Evolutionary conservation across 1,284 basidiomycete species (phyloP).

Genomic region (Lentinus polychrous): DNA sequence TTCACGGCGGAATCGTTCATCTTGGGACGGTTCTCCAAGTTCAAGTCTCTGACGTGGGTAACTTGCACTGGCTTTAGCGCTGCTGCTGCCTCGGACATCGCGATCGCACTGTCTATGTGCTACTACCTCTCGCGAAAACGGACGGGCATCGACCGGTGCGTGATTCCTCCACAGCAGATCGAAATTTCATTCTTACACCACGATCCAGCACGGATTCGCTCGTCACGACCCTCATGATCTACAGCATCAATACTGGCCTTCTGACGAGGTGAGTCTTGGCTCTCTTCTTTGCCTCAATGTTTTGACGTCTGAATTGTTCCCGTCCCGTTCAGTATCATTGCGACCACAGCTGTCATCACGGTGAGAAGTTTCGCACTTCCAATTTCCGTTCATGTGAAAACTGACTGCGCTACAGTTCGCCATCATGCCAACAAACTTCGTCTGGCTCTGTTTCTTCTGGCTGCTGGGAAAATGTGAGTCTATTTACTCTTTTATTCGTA

Average conservation of each 20-base stretch:
- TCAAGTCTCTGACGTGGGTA: conserved; percentile 23
- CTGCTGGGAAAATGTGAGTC: conserved; percentile 25
- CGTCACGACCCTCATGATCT: conserved; percentile 25
- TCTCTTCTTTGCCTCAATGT: not conserved
- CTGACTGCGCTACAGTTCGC: conserved; percentile 16
- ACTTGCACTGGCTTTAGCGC: conserved; percentile 23
- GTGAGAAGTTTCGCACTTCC: conserved; percentile 6
- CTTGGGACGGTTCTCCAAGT: conserved; percentile 21
- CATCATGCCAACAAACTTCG: conserved; percentile 24
- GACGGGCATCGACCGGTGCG: conserved; percentile 24
- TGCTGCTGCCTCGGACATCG: conserved; percentile 24
- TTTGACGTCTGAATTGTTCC: too few relatives aligned
- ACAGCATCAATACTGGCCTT: conserved; percentile 27
- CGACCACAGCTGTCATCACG: conserved; percentile 18
- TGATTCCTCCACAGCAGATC: not conserved
- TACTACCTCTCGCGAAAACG: conserved; percentile 23
- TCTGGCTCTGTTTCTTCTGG: conserved; percentile 28
- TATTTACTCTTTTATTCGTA: not conserved
- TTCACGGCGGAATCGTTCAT: conserved; percentile 25
- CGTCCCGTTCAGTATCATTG: conserved; percentile 18
- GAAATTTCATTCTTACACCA: not conserved
- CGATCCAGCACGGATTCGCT: conserved; percentile 23
- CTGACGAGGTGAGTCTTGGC: conserved; percentile 20
- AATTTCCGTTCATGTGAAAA: not conserved
- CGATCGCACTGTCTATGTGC: conserved; percentile 25